phyloP scores from a whole-genome alignment of 2,329 filamentous ascomycete species.

The Trichoderma aggressivum region DNA sequence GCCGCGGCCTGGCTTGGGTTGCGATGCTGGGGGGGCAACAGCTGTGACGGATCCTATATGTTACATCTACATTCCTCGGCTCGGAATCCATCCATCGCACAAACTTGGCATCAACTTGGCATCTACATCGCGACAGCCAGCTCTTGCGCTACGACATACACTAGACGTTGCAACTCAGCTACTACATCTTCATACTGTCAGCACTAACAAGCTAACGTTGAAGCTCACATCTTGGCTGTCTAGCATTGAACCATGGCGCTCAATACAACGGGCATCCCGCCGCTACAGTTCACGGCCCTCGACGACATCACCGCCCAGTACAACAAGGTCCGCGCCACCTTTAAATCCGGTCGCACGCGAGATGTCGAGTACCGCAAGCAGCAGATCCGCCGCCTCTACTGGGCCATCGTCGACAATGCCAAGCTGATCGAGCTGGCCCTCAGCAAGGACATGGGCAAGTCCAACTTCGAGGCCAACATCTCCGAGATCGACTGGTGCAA shows the following conservation, averaged over 20 bases:
- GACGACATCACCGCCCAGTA: constrained; percentile 63
- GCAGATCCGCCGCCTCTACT: constrained; percentile 93
- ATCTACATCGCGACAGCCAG: background rate
- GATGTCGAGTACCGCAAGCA: constrained; percentile 74
- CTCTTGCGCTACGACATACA: background rate
- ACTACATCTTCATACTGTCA: background rate
- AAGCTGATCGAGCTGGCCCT: constrained; percentile 71
- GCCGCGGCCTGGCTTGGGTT: background rate
- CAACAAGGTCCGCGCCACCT: constrained; percentile 63
- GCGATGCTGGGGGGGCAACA: background rate
- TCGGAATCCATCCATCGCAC: background rate
- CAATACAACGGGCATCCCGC: constrained; percentile 38
- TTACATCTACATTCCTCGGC: background rate
- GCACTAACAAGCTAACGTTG: background rate
- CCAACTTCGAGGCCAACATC: constrained; percentile 67
- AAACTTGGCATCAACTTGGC: background rate
- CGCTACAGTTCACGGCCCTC: constrained; percentile 60
- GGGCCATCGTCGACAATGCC: constrained; percentile 79
- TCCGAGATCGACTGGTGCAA: constrained; percentile 75
- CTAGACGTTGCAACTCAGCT: background rate
- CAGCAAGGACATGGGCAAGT: constrained; percentile 74
- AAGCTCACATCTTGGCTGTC: too few species aligned
- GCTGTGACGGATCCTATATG: background rate
- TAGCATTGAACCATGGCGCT: constrained; percentile 37
- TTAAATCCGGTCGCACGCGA: constrained; percentile 76